Evolutionary conservation across 352 stramenopile species (phyloP).

Genomic region (Phytophthora fragariae): DNA sequence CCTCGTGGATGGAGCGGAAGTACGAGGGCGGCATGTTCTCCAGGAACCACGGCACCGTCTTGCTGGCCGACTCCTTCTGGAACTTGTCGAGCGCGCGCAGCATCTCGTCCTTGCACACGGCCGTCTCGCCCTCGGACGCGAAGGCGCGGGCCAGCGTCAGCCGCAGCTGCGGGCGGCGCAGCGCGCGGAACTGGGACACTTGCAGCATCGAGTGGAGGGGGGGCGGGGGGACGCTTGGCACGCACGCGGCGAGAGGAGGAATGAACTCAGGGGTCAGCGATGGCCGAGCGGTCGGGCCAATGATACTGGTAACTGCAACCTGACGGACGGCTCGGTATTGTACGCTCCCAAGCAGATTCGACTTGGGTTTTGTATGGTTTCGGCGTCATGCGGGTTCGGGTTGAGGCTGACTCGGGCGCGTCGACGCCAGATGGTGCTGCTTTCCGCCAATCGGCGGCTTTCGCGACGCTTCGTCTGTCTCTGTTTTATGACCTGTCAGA

Average conservation of each 20-base stretch:
- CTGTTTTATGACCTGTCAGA: conserved; percentile 2
- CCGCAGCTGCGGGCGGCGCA: conserved; percentile 19
- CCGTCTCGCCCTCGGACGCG: conserved; percentile 35
- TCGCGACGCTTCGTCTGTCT: conserved; percentile 33
- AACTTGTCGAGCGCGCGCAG: conserved; percentile 69
- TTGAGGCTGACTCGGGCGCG: neutral
- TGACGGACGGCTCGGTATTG: neutral
- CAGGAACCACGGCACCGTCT: conserved; percentile 89
- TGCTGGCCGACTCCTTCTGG: conserved; percentile 71
- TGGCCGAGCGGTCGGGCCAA: neutral
- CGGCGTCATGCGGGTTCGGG: conserved; percentile 9
- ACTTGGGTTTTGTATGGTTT: conserved; percentile 18
- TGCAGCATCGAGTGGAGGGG: conserved; percentile 19
- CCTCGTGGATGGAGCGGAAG: conserved; percentile 87
- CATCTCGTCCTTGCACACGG: conserved; percentile 53
- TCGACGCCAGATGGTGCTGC: conserved; percentile 4
- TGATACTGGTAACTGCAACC: conserved; percentile 10
- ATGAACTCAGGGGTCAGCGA: conserved; percentile 2
- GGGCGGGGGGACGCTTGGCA: conserved; percentile 3
- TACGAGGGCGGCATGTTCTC: conserved; percentile 92
- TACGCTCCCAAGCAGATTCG: neutral
- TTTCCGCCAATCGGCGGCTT: conserved; percentile 7
- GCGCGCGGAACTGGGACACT: conserved; percentile 24
- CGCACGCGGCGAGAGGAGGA: conserved; percentile 13
- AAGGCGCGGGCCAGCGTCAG: conserved; percentile 22